Base-by-base conservation (phyloP, 805 yeast species). In the Sugiyamaella americana region DNA sequence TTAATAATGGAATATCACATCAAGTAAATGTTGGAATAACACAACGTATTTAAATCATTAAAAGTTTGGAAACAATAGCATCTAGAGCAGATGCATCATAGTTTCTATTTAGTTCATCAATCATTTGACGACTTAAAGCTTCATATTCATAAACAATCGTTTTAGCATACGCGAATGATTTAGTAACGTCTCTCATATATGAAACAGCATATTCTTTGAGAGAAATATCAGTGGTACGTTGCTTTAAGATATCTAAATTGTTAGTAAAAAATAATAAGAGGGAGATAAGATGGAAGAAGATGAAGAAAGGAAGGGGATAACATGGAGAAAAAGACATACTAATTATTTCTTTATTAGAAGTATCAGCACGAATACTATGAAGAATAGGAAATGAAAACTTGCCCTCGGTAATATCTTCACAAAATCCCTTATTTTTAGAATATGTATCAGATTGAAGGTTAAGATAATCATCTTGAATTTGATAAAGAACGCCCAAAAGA, bases 331-430 rank as follows among this genome's bases (percentile, higher is more conserved):
- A 5, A 6, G 17, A 49, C 60, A 40, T 47, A 58, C 62, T 62
- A 44, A 72, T 51, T 8, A 80, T 59, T 44, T 72, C 73, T 46
- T 67, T 63, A 43, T 71, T 69, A 1, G 56, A 51, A 1, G 57
- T 50, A 41, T 68, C 69, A 30, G 59, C 56, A 17, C 68, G 58
- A 1, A 83, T 63, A 3, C 81, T 73, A 62, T 87, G 93, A 16
- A 89, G 74, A 1, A 89, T 79, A 0, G 96, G 96, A 52, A 86
- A 84, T 0, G 95, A 86, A 50, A 84, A 77, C 63, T 88, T 89
- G 0, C 96, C 96, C 61, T 89, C 96, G 0, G 87, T 78, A 24
- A 89, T 73, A 59, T 89, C 98, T 57, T 89, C 96, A 44, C 87
- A 79, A 52, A 75, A 75, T 2, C 95, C 95, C 72, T 86, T 84